Evolutionary conservation across 805 yeast genomes (phyloP).

Genomic region (Komagataella mondaviorum): DNA sequence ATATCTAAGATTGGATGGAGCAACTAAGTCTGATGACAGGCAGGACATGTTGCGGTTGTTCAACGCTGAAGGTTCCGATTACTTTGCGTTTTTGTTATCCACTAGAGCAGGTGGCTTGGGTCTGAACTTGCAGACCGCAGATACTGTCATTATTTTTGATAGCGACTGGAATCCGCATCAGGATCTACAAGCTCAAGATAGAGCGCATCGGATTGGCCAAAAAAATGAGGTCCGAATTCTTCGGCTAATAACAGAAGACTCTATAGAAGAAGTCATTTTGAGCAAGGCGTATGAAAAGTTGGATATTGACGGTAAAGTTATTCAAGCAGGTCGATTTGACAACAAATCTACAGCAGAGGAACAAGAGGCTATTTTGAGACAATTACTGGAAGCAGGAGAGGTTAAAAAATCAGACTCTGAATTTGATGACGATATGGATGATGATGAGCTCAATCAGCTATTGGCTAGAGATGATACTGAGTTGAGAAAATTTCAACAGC

Average conservation of each 20-base stretch:
- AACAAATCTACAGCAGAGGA: conserved; percentile 80
- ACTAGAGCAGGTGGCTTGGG: conserved; percentile 90
- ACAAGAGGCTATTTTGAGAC: conserved; percentile 67
- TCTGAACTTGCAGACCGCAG: conserved; percentile 76
- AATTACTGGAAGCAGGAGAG: conserved; percentile 59
- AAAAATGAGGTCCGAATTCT: conserved; percentile 77
- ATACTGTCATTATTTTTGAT: conserved; percentile 75
- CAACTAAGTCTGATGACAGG: conserved; percentile 77
- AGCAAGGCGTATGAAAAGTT: conserved; percentile 75
- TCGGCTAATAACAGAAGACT: conserved; percentile 67
- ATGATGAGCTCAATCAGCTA: conserved; percentile 60
- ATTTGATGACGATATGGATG: conserved; percentile 43
- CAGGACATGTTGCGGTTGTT: conserved; percentile 58
- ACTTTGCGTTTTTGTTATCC: conserved; percentile 65
- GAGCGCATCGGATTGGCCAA: conserved; percentile 86
- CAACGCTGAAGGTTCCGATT: conserved; percentile 65
- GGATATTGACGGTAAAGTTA: conserved; percentile 81
- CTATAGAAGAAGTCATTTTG: conserved; percentile 72
- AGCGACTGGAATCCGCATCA: conserved; percentile 91
- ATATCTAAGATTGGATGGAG: conserved; percentile 70
- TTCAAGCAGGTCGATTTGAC: conserved; percentile 85
- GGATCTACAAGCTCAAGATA: conserved; percentile 82
- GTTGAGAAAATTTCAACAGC: conserved; percentile 34
- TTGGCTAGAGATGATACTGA: conserved; percentile 60
- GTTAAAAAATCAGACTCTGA: conserved; percentile 24